These are phyloP conservation scores for Penicillium salamii DNA, from an alignment of 495 filamentous ascomycete species.

Conservation along the genomic window DNA sequence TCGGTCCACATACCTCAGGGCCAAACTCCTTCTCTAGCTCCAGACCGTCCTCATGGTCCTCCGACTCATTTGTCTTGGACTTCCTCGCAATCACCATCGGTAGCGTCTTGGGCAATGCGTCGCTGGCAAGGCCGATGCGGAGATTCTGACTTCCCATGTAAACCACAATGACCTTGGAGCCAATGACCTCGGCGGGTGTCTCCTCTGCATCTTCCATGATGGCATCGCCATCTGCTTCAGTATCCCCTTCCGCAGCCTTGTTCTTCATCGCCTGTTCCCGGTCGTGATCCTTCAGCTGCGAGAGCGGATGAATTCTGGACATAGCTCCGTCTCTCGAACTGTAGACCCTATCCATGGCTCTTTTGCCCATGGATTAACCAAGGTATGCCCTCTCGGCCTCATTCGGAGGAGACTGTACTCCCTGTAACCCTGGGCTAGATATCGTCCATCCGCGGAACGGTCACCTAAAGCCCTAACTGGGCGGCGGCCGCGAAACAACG, in stretches of 20 bases:
- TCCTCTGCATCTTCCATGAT: constrained; percentile 62
- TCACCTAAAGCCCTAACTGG: background rate
- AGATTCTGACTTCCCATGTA: constrained; percentile 98
- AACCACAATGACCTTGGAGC: constrained; percentile 91
- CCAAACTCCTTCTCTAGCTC: constrained; percentile 80
- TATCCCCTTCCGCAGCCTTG: constrained; percentile 45
- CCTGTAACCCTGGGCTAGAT: background rate
- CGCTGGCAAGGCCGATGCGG: constrained; percentile 86
- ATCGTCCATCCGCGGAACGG: background rate
- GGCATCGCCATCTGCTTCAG: constrained; percentile 57
- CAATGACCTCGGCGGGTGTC: constrained; percentile 57
- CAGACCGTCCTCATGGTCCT: constrained; percentile 77
- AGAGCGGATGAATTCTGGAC: too few relatives aligned
- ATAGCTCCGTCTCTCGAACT: too few relatives aligned
- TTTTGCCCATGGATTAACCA: too few relatives aligned
- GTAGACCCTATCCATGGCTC: too few relatives aligned
- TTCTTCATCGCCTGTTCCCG: constrained; percentile 70
- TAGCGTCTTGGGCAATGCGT: constrained; percentile 88
- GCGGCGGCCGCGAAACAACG: too few relatives aligned
- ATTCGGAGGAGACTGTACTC: too few relatives aligned
- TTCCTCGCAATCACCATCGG: constrained; percentile 89
- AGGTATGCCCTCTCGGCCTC: too few relatives aligned
- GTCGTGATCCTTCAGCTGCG: constrained; percentile 86
- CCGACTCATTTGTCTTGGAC: constrained; percentile 71
- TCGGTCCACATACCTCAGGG: constrained; percentile 60